These are phyloP conservation scores for Lathyrus sativus DNA, from an alignment of 306 rosid genomes.

Conservation along the genomic window DNA sequence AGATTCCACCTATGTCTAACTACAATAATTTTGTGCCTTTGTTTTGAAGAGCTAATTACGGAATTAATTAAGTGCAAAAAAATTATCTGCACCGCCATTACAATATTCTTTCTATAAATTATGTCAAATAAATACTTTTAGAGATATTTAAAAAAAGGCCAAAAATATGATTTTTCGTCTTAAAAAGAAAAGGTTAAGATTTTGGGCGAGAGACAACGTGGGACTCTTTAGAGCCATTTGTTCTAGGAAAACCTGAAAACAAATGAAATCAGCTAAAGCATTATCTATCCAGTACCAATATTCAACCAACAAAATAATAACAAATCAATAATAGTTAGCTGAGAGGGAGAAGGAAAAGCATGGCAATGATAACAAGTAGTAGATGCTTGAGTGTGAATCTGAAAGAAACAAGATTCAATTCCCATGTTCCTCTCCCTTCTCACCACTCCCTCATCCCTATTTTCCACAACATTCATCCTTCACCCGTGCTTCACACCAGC, in stretches of 20 bases:
- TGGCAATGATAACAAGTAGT: conserved; percentile 50
- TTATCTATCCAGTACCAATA: background rate
- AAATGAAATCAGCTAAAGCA: background rate
- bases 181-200: background rate
- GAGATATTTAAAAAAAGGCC: too few relatives aligned
- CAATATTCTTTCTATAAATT: too few relatives aligned
- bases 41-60: too few relatives aligned
- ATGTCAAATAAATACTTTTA: too few relatives aligned
- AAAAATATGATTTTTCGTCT: too few relatives aligned
- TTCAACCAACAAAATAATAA: background rate
- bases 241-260: background rate
- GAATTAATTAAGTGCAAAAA: too few relatives aligned
- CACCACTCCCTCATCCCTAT: conserved; percentile 20
- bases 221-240: conserved; percentile 17
- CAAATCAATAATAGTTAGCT: background rate
- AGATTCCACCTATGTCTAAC: too few relatives aligned
- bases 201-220: conserved; percentile 8
- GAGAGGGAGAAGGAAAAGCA: background rate
- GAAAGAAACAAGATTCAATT: conserved; percentile 24
- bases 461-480: conserved; percentile 13
- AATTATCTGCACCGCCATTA: too few relatives aligned
- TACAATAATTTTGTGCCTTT: too few relatives aligned
- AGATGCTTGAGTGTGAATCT: conserved; percentile 16
- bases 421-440: conserved; percentile 37
- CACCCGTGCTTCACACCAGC: conserved; percentile 32